Conservation (phyloP, 495 filamentous ascomycete species). For the Xylaria bambusicola region DNA sequence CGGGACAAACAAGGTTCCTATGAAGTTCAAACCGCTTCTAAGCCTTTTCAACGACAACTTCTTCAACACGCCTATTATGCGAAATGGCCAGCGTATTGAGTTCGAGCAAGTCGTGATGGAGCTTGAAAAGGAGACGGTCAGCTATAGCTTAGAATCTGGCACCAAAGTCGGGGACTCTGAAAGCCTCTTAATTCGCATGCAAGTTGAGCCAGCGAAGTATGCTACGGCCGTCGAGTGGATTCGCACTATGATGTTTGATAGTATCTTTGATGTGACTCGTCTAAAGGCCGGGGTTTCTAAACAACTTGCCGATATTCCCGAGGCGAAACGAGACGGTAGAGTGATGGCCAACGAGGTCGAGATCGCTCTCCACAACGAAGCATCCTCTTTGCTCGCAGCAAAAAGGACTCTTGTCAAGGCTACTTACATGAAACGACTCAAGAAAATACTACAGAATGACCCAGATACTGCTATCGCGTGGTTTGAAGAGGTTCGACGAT, state of each 20-base stretch:
- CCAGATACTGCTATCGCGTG: slow-evolving; percentile 70
- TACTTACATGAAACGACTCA: slow-evolving; percentile 82
- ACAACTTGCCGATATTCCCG: slow-evolving; percentile 88
- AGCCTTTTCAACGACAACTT: slow-evolving; percentile 86
- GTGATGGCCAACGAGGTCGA: slow-evolving; percentile 76
- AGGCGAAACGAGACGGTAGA: slow-evolving; percentile 85
- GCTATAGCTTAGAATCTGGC: slow-evolving; percentile 70
- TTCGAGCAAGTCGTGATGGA: slow-evolving; percentile 91
- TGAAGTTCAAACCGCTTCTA: slow-evolving; percentile 76
- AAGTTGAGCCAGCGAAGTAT: slow-evolving; percentile 88
- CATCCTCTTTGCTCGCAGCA: slow-evolving; percentile 72
- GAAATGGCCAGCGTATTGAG: slow-evolving; percentile 73
- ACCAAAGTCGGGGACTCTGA: slow-evolving; percentile 73
- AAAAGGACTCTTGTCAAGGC: slow-evolving; percentile 84
- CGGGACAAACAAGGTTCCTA: slow-evolving; percentile 71
- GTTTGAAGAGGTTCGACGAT: slow-evolving; percentile 73
- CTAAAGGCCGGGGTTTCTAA: slow-evolving; percentile 83
- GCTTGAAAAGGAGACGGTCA: slow-evolving; percentile 87
- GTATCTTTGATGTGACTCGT: slow-evolving; percentile 78
- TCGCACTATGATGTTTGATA: slow-evolving; percentile 79
- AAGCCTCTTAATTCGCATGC: slow-evolving; percentile 75
- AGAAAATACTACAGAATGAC: slow-evolving; percentile 69
- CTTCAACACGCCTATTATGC: slow-evolving; percentile 85
- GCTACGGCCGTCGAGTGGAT: slow-evolving; percentile 80
- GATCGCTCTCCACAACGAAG: slow-evolving; percentile 73